Evolutionary conservation across 2,329 filamentous ascomycete species (phyloP), one percentile per base, ranked within the genome.

Genomic region (Curvularia sp.): DNA sequence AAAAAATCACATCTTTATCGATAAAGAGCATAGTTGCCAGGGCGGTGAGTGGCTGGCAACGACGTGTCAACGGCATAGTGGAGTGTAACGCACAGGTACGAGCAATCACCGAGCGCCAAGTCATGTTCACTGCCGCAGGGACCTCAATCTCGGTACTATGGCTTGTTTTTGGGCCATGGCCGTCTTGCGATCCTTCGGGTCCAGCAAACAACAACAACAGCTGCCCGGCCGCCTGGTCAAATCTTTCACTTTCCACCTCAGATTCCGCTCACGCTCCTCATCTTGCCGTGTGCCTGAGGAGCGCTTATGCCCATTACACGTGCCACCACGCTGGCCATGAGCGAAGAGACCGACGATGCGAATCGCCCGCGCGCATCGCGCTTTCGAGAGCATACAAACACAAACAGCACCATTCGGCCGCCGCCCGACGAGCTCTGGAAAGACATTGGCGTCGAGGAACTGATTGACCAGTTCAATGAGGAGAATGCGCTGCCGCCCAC

Each of bases 301-400:
- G 49, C n/a, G 35, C 55, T 9, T 24, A 58, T 58, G 51, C 51
- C 55, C 18, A 43, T 49, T 31, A 58, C 55, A 48, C 56, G 56
- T 39, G 56, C 51, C 44, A 47, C 56, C 26, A 54, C 55, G 43
- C 18, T 57, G 48, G 56, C 55, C 30, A 66, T 66, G 64, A 58
- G 57, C 41, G 61, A 67, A 53, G 65, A 69, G 15, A 47, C 20
- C 18, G 64, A 67, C n/a, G 66, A 68, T 43, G 57, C 67, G n/a
- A 56, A 51, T 18, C 57, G 24, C 12, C 63, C 66, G 41, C 72
- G 71, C 58, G 51, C 66, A 13, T 70, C 66, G 49, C 62, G 66
- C 31, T 74, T 74, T 63, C 64, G 54, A 41, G 71, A 74, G 49
- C 70, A 68, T 58, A 73, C 72, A 4, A 75, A 75, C 61, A 72